Evolutionary conservation across 768 basidiomycete genomes (phyloP).

Genomic region (Mycena albidolilacea): DNA sequence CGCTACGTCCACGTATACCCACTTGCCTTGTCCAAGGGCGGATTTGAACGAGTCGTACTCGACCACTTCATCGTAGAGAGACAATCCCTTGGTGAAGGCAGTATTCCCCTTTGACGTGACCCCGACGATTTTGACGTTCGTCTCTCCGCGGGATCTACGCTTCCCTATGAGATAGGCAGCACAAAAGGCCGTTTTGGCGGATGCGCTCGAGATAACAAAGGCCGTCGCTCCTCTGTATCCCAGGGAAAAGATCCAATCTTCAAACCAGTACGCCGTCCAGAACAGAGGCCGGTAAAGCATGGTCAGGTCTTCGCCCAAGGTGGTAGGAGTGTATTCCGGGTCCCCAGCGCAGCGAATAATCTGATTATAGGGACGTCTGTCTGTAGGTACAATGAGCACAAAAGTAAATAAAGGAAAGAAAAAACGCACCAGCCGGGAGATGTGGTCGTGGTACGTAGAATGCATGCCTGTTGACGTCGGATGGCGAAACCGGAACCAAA

Average conservation of each 20-base stretch:
- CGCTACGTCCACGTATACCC: constrained; percentile 77
- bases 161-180: constrained; percentile 73
- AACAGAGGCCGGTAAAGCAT: constrained; percentile 84
- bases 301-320: constrained; percentile 69
- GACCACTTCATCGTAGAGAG: constrained; percentile 70
- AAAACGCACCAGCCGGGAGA: constrained; percentile 67
- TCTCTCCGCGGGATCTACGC: constrained; percentile 53
- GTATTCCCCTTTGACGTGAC: constrained; percentile 72
- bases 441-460: constrained; percentile 75
- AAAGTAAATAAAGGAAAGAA: neutral
- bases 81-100: constrained; percentile 67
- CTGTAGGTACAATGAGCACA: constrained; percentile 44
- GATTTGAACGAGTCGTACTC: constrained; percentile 65
- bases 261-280: constrained; percentile 84
- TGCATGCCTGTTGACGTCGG: constrained; percentile 66
- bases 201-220: constrained; percentile 78
- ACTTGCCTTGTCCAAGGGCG: constrained; percentile 50
- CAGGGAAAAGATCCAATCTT: constrained; percentile 74
- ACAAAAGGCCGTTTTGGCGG: constrained; percentile 81
- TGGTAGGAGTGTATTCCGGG: constrained; percentile 65
- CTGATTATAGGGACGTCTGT: constrained; percentile 80
- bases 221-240: constrained; percentile 62
- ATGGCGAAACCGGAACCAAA: constrained; percentile 64
- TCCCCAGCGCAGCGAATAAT: constrained; percentile 72
- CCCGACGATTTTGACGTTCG: constrained; percentile 63